Evolutionary conservation across 768 basidiomycete species (phyloP).

Genomic region (Imleria badia): DNA sequence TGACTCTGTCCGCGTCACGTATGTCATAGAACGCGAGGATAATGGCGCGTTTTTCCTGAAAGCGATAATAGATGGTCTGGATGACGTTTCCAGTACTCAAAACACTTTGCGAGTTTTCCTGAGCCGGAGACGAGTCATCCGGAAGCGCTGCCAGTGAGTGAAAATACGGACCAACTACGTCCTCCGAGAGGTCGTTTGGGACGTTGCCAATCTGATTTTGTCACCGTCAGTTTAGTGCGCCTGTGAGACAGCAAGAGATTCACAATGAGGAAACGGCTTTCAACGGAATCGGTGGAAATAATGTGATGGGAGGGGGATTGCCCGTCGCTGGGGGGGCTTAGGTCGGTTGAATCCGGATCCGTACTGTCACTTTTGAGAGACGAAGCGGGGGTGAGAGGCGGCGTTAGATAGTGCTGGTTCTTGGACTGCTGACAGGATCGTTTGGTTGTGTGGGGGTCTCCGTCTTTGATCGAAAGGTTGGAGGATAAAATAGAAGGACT

Average conservation of each 20-base stretch:
- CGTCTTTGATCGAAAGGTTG: constrained; percentile 13
- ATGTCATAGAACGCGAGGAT: constrained; percentile 63
- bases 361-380: constrained; percentile 41
- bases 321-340: constrained; percentile 18
- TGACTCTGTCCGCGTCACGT: constrained; percentile 51
- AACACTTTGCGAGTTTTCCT: constrained; percentile 1
- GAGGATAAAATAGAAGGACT: constrained; percentile 12
- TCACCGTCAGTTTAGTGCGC: constrained; percentile 10
- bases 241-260: not conserved
- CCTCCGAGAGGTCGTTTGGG: constrained; percentile 32
- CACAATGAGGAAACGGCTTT: constrained; percentile 36
- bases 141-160: constrained; percentile 23
- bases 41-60: constrained; percentile 49
- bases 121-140: constrained; percentile 9
- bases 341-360: constrained; percentile 33
- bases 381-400: constrained; percentile 70
- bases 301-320: constrained; percentile 18
- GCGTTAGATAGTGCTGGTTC: constrained; percentile 51
- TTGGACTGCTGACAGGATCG: constrained; percentile 23
- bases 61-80: constrained; percentile 57
- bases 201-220: constrained; percentile 41
- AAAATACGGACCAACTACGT: constrained; percentile 32
- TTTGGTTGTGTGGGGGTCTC: constrained; percentile 18
- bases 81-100: constrained; percentile 34
- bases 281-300: constrained; percentile 13